phyloP scores from a whole-genome alignment of 2,329 filamentous ascomycete species.

The Grosmannia huntii region DNA sequence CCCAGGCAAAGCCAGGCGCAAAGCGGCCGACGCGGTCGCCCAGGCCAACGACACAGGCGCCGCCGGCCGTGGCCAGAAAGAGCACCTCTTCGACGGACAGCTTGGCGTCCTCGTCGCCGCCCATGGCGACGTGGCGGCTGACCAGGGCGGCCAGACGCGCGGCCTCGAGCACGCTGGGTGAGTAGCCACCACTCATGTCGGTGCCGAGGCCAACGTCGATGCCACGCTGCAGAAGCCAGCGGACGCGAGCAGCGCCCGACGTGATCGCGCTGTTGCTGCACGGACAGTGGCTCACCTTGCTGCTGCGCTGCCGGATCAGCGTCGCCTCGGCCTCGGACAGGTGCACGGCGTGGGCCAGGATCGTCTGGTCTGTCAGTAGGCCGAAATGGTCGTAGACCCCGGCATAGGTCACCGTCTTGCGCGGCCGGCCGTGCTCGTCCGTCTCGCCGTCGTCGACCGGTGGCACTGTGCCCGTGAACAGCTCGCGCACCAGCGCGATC shows the following conservation, averaged over 20 bases:
- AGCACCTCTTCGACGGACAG: slow-evolving; percentile 76
- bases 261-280: slow-evolving; percentile 75
- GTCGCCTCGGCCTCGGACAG: slow-evolving; percentile 52
- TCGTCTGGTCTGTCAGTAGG: slow-evolving; percentile 58
- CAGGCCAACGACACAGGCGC: slow-evolving; percentile 69
- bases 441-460: slow-evolving; percentile 17
- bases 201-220: slow-evolving; percentile 78
- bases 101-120: slow-evolving; percentile 40
- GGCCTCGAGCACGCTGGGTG: slow-evolving; percentile 68
- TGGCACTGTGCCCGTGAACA: slow-evolving; percentile 39
- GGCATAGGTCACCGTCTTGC: slow-evolving; percentile 43
- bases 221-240: slow-evolving; percentile 59
- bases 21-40: slow-evolving; percentile 63
- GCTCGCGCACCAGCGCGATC: slow-evolving; percentile 51
- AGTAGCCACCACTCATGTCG: slow-evolving; percentile 82
- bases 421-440: neutral
- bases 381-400: slow-evolving; percentile 64
- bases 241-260: slow-evolving; percentile 63
- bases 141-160: slow-evolving; percentile 70
- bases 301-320: slow-evolving; percentile 46
- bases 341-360: slow-evolving; percentile 79
- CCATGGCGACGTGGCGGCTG: slow-evolving; percentile 56
- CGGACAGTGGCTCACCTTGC: slow-evolving; percentile 75
- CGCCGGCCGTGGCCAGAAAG: slow-evolving; percentile 78
- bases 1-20: slow-evolving; percentile 77